A percentile compares a stretch with the other conserved stretches of the same genome.
Conservation (phyloP, 495 filamentous ascomycete genomes). For the Lasiosphaeria hispida region DNA sequence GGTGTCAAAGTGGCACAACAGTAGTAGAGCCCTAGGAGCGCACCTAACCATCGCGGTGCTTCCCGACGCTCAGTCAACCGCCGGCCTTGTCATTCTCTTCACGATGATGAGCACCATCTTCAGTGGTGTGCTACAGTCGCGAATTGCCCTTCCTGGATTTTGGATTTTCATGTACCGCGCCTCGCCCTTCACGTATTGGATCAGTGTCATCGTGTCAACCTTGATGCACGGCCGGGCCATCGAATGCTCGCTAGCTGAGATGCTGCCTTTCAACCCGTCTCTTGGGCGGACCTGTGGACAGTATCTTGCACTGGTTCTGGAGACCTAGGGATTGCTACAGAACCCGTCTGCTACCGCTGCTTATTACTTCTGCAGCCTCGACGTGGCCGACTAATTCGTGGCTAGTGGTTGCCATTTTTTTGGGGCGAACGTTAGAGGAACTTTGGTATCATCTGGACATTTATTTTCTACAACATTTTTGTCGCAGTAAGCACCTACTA, state of each 20-base stretch:
- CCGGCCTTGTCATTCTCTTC: constrained; percentile 59
- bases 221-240: constrained; percentile 50
- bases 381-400: constrained; percentile 49
- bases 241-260: constrained; percentile 55
- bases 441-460: constrained; percentile 54
- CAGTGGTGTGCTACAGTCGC: constrained; percentile 41
- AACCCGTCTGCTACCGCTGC: constrained; percentile 41
- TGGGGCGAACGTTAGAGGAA: constrained; percentile 53
- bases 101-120: constrained; percentile 64
- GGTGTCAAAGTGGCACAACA: too few species aligned
- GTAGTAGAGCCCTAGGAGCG: too few species aligned
- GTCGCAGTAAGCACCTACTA: constrained; percentile 53
- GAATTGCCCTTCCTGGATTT: constrained; percentile 56
- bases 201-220: constrained; percentile 54
- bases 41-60: constrained; percentile 65
- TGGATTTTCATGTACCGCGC: constrained; percentile 75
- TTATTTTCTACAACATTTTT: constrained; percentile 51
- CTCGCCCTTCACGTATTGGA: constrained; percentile 64
- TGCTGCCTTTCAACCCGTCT: constrained; percentile 51
- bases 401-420: constrained; percentile 43
- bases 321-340: constrained; percentile 40
- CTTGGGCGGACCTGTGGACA: constrained; percentile 25
- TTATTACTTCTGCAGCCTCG: constrained; percentile 48
- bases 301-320: constrained; percentile 23
- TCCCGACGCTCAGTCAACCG: constrained; percentile 60